A percentile compares a stretch with the other conserved stretches of the same genome.
These are phyloP conservation scores for Fusarium aywerte DNA, from an alignment of 2,329 filamentous ascomycete genomes.

Conservation along the genomic window DNA sequence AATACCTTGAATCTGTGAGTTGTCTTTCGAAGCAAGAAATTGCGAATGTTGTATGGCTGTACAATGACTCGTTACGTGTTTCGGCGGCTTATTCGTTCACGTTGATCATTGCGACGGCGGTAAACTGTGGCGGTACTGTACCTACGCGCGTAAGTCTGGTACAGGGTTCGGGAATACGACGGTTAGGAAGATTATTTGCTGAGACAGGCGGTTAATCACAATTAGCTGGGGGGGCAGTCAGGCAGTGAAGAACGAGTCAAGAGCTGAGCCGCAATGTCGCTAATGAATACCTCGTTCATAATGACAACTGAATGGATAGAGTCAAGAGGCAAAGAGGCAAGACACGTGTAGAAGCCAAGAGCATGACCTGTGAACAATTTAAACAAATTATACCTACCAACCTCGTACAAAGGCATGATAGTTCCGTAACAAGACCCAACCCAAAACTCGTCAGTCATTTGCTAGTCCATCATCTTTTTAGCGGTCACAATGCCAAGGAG, in stretches of 20 bases:
- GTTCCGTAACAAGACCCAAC: neutral
- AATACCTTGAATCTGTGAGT: neutral
- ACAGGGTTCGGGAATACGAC: neutral
- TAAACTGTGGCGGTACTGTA: neutral
- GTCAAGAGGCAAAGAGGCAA: neutral
- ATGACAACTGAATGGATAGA: no score
- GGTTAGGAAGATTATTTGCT: neutral
- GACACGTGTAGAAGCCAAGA: constrained; percentile 3
- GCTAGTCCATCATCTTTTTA: neutral
- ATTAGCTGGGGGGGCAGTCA: no score
- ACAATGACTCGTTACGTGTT: neutral
- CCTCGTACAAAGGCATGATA: neutral
- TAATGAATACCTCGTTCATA: neutral
- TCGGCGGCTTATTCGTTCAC: neutral
- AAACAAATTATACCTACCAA: neutral
- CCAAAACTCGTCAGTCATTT: neutral
- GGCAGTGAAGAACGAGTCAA: neutral
- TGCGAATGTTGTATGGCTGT: neutral
- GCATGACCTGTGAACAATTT: neutral
- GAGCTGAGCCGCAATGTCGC: neutral
- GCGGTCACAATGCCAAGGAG: constrained; percentile 3
- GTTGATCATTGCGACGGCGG: neutral
- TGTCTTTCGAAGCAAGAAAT: no score
- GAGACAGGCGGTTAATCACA: neutral
- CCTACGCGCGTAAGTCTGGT: neutral